Conservation (phyloP, 805 yeast species). For the Saitoella complicata region DNA sequence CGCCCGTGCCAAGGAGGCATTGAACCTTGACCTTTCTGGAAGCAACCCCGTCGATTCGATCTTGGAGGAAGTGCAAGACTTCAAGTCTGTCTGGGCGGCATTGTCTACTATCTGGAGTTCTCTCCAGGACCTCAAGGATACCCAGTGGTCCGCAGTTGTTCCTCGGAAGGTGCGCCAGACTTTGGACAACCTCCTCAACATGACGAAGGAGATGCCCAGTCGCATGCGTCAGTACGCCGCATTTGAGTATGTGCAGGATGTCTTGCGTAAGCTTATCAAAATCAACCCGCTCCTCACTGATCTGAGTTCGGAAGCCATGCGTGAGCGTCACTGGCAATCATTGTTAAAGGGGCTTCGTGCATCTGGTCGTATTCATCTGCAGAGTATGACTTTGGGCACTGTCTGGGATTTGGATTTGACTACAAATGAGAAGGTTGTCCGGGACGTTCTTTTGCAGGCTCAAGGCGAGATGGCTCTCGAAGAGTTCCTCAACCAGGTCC, state of each 20-base stretch:
- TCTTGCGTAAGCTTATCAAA: constrained; percentile 27
- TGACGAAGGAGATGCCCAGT: constrained; percentile 37
- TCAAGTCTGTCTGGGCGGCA: constrained; percentile 47
- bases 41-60: constrained; percentile 21
- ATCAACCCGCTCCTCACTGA: constrained; percentile 27
- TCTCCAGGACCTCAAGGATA: constrained; percentile 27
- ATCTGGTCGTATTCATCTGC: constrained; percentile 16
- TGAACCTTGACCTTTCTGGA: constrained; percentile 21
- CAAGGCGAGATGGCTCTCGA: constrained; percentile 56
- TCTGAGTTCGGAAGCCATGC: constrained; percentile 40
- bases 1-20: constrained; percentile 21
- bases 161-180: constrained; percentile 29
- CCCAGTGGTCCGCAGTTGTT: constrained; percentile 35
- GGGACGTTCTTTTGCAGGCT: constrained; percentile 42
- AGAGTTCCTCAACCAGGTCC: constrained; percentile 34
- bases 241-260: constrained; percentile 38
- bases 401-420: constrained; percentile 42
- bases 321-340: constrained; percentile 49
- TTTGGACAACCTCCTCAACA: constrained; percentile 34
- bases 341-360: constrained; percentile 3
- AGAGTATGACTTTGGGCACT: constrained; percentile 34
- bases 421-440: constrained; percentile 31
- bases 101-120: constrained; percentile 36
- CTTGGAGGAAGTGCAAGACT: constrained; percentile 36
- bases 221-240: constrained; percentile 53